Evolutionary conservation across 495 filamentous ascomycete genomes (phyloP), one percentile per base, ranked within the genome.

Genomic region (Hyaloscypha variabilis): DNA sequence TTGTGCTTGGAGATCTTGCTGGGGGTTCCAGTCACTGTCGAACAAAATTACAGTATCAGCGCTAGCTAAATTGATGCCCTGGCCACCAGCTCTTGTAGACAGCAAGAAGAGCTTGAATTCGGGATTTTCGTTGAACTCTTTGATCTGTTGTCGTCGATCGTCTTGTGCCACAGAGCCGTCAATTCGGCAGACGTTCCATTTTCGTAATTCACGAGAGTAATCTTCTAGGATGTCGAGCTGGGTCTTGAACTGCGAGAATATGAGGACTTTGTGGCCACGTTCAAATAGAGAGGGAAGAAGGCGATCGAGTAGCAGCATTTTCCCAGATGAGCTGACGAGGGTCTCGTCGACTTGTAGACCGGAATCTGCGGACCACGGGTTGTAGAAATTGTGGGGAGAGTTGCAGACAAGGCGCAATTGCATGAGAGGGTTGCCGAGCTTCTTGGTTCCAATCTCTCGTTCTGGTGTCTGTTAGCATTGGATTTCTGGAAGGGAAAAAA

Each of bases 41-140:
- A 97, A 98, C 2, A 99, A 78, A 64, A 99, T 91, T 28, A 99
- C 96, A 0, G 96, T 98, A 73, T 99, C 95, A 14, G 95, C 95
- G 63, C 91, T 95, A 78, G 96, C 96, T 11, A 99, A 83, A 74
- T 99, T 99, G 81, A 99, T 97, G 39, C 95, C 95, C 68, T 96
- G 91, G 4, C 95, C 95, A 46, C 95, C 95, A 0, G 95, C 95
- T 36, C 95, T 86, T 11, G 95, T 99, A 28, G 88, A 91, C 0
- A 99, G 82, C 10, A 99, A 76, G 75, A 99, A 99, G 30, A 99
- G 76, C 68, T 89, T 92, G 77, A 83, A 85, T 6, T 83, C 78
- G 1, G 85, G 75, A 46, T 91, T 76, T 8, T 77, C 82, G 77
- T 98, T 99, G 82, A 99, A 99, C 25, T 86, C 81, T 64, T 88